These are phyloP conservation scores for Fusarium xyrophilum DNA, from an alignment of 2,329 filamentous ascomycete genomes.

Conservation along the genomic window DNA sequence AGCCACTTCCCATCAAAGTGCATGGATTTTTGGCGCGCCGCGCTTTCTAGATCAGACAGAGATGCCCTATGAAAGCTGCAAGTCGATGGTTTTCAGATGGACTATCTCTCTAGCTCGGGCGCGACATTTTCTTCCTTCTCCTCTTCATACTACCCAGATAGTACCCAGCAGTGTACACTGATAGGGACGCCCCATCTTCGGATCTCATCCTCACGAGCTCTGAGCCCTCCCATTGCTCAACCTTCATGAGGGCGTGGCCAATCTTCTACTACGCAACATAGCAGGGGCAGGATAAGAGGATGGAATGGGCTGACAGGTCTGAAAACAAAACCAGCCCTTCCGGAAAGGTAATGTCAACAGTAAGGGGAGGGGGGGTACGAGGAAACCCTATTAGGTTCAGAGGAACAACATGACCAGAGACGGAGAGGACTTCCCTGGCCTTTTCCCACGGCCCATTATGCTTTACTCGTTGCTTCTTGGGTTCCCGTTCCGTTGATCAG, in stretches of 20 bases:
- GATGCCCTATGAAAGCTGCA: conserved; percentile 38
- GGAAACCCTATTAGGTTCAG: conserved; percentile 19
- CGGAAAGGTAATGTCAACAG: conserved; percentile 6
- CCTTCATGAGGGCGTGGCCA: conserved; percentile 15
- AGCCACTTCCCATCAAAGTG: conserved; percentile 35
- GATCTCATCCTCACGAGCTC: conserved; percentile 29
- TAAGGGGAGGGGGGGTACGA: conserved; percentile 10
- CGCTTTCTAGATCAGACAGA: conserved; percentile 16
- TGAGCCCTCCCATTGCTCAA: conserved; percentile 28
- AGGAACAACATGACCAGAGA: conserved; percentile 10
- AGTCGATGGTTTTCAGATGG: conserved; percentile 32
- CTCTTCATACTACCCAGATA: conserved; percentile 13
- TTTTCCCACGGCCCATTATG: conserved; percentile 9
- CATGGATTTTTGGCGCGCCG: conserved; percentile 36
- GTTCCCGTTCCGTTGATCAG: conserved; percentile 24
- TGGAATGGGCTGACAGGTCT: conserved; percentile 9
- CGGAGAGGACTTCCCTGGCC: conserved; percentile 18
- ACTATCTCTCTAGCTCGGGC: conserved; percentile 34
- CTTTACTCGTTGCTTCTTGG: conserved; percentile 30
- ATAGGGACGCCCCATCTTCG: conserved; percentile 31
- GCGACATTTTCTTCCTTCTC: conserved; percentile 27
- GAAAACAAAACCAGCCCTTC: conserved; percentile 2
- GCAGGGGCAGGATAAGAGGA: conserved; percentile 7
- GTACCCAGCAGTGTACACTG: conserved; percentile 18
- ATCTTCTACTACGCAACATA: background rate